These are phyloP conservation scores for Aphanomyces astaci DNA, from an alignment of 352 stramenopile species.

Conservation along the genomic window DNA sequence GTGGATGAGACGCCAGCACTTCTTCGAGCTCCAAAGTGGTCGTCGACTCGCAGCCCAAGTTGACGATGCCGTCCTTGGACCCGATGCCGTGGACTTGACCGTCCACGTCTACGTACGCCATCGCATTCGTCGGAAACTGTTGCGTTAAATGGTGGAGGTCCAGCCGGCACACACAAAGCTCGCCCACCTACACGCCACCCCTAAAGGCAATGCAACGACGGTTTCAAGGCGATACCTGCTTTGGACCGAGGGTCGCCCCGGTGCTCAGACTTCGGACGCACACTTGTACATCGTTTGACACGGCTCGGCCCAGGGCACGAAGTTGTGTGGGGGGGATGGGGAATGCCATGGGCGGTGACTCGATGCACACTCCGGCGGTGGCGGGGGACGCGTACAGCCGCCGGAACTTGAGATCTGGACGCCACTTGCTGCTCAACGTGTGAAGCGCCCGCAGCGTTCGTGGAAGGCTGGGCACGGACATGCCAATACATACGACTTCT, in stretches of 20 bases:
- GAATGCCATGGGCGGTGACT: neutral
- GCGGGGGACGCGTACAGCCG: neutral
- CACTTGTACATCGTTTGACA: neutral
- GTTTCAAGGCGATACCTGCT: slow-evolving; percentile 2
- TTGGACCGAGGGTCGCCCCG: slow-evolving; percentile 1
- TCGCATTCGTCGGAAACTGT: neutral
- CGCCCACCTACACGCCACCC: slow-evolving; percentile 2
- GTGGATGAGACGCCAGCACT: slow-evolving; percentile 28
- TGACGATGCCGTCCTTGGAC: neutral
- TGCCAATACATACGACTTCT: slow-evolving; percentile 13
- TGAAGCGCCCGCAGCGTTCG: neutral
- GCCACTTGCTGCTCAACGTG: slow-evolving; percentile 8
- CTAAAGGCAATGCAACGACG: neutral
- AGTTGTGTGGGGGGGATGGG: slow-evolving; percentile 7
- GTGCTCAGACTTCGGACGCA: slow-evolving; percentile 13
- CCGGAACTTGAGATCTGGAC: neutral
- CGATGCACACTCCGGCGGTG: neutral
- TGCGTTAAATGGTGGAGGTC: neutral
- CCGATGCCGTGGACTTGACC: slow-evolving; percentile 13
- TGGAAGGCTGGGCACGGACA: slow-evolving; percentile 10
- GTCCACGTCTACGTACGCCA: slow-evolving; percentile 7
- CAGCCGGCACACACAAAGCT: neutral
- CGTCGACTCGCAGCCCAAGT: slow-evolving; percentile 17
- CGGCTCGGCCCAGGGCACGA: neutral
- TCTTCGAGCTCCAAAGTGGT: slow-evolving; percentile 27